A percentile compares a stretch with the other conserved stretches of the same genome.
These are phyloP conservation scores for Phytophthora sansomeana DNA, from an alignment of 352 stramenopile species.

Conservation along the genomic window DNA sequence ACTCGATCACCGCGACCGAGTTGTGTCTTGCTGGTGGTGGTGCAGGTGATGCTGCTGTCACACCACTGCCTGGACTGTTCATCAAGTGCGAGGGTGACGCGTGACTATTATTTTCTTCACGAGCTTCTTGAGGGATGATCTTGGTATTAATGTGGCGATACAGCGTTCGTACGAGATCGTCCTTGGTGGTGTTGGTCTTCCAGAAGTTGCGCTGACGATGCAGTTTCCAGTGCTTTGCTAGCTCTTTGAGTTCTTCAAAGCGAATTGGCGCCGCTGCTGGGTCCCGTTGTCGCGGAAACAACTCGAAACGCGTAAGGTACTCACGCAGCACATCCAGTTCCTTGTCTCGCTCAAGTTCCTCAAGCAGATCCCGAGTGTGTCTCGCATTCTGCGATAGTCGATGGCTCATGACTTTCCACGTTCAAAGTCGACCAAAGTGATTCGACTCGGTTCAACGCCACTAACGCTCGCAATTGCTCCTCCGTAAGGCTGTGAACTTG, in stretches of 20 bases:
- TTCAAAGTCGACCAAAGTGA: constrained; percentile 1
- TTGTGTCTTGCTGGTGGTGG: constrained; percentile 51
- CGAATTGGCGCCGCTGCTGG: constrained; percentile 80
- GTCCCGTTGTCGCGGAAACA: constrained; percentile 83
- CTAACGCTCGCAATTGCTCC: background rate
- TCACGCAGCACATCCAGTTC: constrained; percentile 86
- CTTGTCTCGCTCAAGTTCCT: constrained; percentile 90
- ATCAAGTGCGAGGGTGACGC: constrained; percentile 22
- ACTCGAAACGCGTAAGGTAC: constrained; percentile 82
- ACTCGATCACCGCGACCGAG: constrained; percentile 44
- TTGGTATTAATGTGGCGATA: constrained; percentile 91
- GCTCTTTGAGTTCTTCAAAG: constrained; percentile 92
- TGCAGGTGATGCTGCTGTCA: constrained; percentile 32
- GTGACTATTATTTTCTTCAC: constrained; percentile 51
- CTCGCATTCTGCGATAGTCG: constrained; percentile 83
- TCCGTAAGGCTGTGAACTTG: background rate
- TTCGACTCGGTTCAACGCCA: background rate
- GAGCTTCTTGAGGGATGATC: constrained; percentile 73
- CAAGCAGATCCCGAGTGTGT: constrained; percentile 80
- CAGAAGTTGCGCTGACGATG: constrained; percentile 91
- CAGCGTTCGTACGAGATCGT: constrained; percentile 86
- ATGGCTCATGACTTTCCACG: constrained; percentile 65
- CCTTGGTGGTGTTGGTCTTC: constrained; percentile 90
- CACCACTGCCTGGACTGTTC: constrained; percentile 17
- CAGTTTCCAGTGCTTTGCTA: constrained; percentile 92